phyloP scores from a whole-genome alignment of 2,329 filamentous ascomycete genomes.

The Phaeosphaeria sp. region DNA sequence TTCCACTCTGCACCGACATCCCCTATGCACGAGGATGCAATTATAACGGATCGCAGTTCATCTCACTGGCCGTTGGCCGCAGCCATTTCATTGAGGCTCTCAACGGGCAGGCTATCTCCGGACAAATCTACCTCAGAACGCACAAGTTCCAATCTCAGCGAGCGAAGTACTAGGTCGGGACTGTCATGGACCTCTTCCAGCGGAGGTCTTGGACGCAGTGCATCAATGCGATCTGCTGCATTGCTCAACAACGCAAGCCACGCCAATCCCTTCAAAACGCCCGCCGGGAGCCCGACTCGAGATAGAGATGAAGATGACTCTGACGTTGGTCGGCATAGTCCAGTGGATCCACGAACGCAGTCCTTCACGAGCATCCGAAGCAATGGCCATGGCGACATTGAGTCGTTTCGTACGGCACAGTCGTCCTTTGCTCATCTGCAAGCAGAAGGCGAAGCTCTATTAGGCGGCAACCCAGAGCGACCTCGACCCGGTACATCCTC shows the following conservation, averaged over 20 bases:
- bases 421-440: conserved; percentile 59
- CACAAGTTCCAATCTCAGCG: conserved; percentile 64
- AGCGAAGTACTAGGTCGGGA: conserved; percentile 55
- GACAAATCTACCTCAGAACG: conserved; percentile 57
- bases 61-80: conserved; percentile 23
- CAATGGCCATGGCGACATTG: conserved; percentile 49
- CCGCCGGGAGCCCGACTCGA: conserved; percentile 41
- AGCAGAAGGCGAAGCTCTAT: conserved; percentile 60
- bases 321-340: conserved; percentile 26
- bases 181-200: conserved; percentile 52
- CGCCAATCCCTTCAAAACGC: conserved; percentile 41
- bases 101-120: conserved; percentile 52
- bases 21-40: conserved; percentile 22
- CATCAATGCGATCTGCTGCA: conserved; percentile 54
- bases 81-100: conserved; percentile 19
- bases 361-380: conserved; percentile 49
- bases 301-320: conserved; percentile 20
- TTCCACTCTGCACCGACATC: conserved; percentile 28
- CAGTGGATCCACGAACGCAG: conserved; percentile 30
- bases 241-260: conserved; percentile 41
- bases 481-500: conserved; percentile 40
- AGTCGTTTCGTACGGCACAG: conserved; percentile 60
- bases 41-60: not conserved
- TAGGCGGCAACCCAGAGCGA: conserved; percentile 52
- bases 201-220: conserved; percentile 52